Conservation (phyloP, 176 grass and related monocot genomes). For the Tillandsia fasciculata region DNA sequence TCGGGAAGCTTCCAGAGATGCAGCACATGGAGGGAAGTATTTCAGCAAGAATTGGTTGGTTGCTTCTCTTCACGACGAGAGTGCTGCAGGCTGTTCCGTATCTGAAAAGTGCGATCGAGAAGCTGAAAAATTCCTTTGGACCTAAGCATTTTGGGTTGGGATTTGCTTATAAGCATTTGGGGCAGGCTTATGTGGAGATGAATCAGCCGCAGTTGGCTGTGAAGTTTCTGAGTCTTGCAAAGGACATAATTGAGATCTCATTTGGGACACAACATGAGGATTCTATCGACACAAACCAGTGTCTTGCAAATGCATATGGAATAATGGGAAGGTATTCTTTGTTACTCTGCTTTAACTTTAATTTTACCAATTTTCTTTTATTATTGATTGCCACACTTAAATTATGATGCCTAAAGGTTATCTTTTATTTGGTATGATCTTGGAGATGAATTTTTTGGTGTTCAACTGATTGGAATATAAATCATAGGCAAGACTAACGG, state of each 20-base stretch:
- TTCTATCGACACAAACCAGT: constrained; percentile 50
- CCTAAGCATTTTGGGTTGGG: constrained; percentile 58
- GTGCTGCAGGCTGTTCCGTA: constrained; percentile 50
- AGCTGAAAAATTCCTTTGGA: constrained; percentile 57
- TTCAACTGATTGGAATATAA: no score
- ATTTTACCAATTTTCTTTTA: neutral
- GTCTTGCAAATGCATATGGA: constrained; percentile 64
- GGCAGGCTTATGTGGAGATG: constrained; percentile 40
- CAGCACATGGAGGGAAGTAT: constrained; percentile 54
- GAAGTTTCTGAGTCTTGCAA: constrained; percentile 35
- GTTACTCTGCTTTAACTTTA: neutral
- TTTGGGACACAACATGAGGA: constrained; percentile 57
- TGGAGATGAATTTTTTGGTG: no score
- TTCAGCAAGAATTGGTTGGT: constrained; percentile 53
- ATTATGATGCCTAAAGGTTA: neutral
- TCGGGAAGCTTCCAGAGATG: constrained; percentile 33
- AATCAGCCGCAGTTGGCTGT: constrained; percentile 32
- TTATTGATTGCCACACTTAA: neutral
- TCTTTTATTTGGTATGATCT: neutral
- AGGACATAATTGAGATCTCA: constrained; percentile 39
- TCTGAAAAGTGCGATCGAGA: constrained; percentile 52
- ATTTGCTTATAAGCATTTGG: constrained; percentile 69
- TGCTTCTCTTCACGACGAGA: constrained; percentile 47
- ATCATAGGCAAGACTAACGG: no score
- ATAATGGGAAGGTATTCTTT: constrained; percentile 43